These are phyloP conservation scores for Nakazawaea ishiwadae DNA, from an alignment of 805 yeast genomes.

Conservation along the genomic window DNA sequence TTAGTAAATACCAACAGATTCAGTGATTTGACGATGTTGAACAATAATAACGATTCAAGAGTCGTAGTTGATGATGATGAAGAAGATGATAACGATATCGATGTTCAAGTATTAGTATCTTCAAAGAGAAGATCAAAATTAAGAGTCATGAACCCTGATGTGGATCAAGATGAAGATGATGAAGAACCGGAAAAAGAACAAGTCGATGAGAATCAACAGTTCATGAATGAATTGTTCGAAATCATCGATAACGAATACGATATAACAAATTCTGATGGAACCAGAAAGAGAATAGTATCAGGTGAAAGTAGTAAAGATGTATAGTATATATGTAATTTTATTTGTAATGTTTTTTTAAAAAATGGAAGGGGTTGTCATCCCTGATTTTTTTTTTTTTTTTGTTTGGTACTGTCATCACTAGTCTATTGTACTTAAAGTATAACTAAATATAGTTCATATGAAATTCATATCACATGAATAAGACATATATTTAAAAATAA, in stretches of 20 bases:
- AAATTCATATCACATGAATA: no score
- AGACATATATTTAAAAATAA: no score
- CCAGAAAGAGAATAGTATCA: constrained; percentile 24
- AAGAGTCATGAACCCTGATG: constrained; percentile 60
- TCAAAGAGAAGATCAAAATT: constrained; percentile 57
- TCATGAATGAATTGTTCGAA: constrained; percentile 8
- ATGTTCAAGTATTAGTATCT: constrained; percentile 69
- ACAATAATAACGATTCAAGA: background rate
- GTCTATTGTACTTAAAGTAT: no score
- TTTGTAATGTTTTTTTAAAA: background rate
- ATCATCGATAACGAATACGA: constrained; percentile 2
- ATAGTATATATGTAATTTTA: background rate
- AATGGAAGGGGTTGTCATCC: no score
- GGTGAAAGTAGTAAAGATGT: constrained; percentile 20
- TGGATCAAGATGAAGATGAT: constrained; percentile 12
- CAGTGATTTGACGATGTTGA: constrained; percentile 15
- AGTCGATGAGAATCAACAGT: constrained; percentile 6
- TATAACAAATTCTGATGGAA: constrained; percentile 5
- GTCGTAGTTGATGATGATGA: constrained; percentile 18
- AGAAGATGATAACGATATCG: constrained; percentile 41
- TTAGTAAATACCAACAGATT: constrained; percentile 12
- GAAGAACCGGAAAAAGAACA: background rate
- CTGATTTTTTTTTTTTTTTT: no score
- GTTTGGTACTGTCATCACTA: no score
- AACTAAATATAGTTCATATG: no score